phyloP scores from a whole-genome alignment of 2,329 filamentous ascomycete species.

The Chrysosporium queenslandicum region DNA sequence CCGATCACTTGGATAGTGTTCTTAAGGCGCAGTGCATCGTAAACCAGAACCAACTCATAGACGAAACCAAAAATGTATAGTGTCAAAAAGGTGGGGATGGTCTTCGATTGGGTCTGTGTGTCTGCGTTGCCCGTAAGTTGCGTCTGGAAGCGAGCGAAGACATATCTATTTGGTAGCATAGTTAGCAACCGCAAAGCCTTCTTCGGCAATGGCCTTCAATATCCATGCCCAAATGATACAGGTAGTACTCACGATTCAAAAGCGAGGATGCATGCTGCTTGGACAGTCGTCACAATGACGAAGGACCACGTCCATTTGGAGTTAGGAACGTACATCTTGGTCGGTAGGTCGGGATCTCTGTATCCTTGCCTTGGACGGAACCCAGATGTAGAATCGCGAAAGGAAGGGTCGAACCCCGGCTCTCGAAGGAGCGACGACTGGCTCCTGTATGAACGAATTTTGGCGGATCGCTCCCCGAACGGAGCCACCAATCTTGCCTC shows the following conservation, averaged over 20 bases:
- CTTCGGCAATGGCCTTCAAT: slow-evolving; percentile 4
- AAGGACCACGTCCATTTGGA: slow-evolving; percentile 85
- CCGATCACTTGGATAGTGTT: slow-evolving; percentile 99
- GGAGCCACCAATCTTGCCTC: slow-evolving; percentile 23
- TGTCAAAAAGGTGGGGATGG: slow-evolving; percentile 89
- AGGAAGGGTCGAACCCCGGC: slow-evolving; percentile 38
- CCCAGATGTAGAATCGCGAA: slow-evolving; percentile 39
- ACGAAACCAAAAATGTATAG: slow-evolving; percentile 96
- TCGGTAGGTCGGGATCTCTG: slow-evolving; percentile 29
- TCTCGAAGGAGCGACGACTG: slow-evolving; percentile 51
- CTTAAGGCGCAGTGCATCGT: slow-evolving; percentile 85
- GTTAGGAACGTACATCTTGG: slow-evolving; percentile 59
- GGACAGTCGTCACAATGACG: slow-evolving; percentile 59
- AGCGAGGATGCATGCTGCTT: slow-evolving; percentile 68
- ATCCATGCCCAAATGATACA: not conserved
- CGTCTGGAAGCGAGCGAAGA: slow-evolving; percentile 76
- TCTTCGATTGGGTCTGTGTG: slow-evolving; percentile 39
- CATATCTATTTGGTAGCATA: slow-evolving; percentile 50
- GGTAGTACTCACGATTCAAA: slow-evolving; percentile 66
- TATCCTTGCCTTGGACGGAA: slow-evolving; percentile 46
- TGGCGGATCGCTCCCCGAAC: slow-evolving; percentile 35
- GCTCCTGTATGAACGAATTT: slow-evolving; percentile 48
- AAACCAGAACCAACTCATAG: slow-evolving; percentile 80
- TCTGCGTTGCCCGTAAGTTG: slow-evolving; percentile 38
- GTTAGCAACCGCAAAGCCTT: slow-evolving; percentile 8